Evolutionary conservation across 2,329 filamentous ascomycete genomes (phyloP).

Genomic region (Paecilomyces sp.): DNA sequence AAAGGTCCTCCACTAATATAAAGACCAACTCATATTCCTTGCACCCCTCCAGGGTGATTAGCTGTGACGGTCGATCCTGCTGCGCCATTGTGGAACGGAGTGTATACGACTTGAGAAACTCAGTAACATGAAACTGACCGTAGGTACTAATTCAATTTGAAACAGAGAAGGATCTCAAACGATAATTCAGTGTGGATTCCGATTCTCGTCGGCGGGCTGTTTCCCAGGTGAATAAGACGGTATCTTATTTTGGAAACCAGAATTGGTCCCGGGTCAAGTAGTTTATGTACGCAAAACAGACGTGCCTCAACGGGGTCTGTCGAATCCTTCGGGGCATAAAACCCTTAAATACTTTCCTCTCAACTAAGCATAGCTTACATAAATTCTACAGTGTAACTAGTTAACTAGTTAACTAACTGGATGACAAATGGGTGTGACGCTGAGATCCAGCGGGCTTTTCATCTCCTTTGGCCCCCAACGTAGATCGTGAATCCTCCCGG

Average conservation of each 20-base stretch:
- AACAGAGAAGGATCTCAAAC: background rate
- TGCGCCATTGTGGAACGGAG: background rate
- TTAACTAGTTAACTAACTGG: no score
- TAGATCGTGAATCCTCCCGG: background rate
- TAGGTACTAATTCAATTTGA: background rate
- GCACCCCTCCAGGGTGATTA: background rate
- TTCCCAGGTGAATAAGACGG: background rate
- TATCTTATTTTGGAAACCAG: background rate
- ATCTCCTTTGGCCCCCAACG: background rate
- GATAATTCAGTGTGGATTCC: background rate
- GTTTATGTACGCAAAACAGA: background rate
- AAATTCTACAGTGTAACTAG: background rate
- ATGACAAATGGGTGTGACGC: background rate
- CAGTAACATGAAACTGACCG: background rate
- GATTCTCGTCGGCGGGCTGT: background rate
- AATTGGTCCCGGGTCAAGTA: background rate
- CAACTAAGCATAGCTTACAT: background rate
- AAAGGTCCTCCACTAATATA: background rate
- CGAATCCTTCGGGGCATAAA: background rate
- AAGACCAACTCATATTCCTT: background rate
- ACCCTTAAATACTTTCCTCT: background rate
- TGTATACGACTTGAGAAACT: background rate
- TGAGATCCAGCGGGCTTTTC: background rate
- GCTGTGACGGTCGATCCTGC: background rate
- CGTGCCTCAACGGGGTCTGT: background rate